Percentiles rank a stretch among this genome's conserved stretches.
These are phyloP conservation scores for Metschnikowia bowlesiae DNA, from an alignment of 805 yeast species.

Conservation along the genomic window DNA sequence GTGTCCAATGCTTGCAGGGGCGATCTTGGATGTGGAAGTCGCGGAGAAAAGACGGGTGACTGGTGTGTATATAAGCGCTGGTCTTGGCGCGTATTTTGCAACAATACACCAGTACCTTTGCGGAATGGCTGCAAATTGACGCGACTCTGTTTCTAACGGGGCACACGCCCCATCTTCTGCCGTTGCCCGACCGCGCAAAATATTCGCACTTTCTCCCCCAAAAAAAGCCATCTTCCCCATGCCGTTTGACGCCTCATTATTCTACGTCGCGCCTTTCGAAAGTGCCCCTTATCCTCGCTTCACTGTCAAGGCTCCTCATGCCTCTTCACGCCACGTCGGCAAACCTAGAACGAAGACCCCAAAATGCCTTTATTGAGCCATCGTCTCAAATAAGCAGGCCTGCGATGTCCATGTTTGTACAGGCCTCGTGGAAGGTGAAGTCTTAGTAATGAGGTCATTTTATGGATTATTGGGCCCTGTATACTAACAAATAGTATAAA, in stretches of 20 bases:
- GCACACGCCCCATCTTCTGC: neutral
- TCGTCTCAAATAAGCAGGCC: too few species aligned
- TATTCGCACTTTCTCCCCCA: neutral
- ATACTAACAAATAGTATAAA: too few species aligned
- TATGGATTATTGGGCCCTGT: too few species aligned
- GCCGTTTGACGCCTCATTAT: neutral
- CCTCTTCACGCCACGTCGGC: too few species aligned
- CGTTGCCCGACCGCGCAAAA: neutral
- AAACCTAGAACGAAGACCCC: too few species aligned
- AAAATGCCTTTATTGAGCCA: too few species aligned
- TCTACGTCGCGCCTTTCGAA: too few species aligned
- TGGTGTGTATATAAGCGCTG: slow-evolving; percentile 1
- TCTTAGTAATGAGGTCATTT: too few species aligned
- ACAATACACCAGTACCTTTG: slow-evolving; percentile 1
- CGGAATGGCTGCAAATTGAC: slow-evolving; percentile 4
- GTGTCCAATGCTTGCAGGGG: neutral
- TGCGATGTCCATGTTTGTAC: too few species aligned
- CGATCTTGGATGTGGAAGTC: neutral
- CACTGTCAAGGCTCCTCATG: too few species aligned
- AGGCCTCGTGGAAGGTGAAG: too few species aligned
- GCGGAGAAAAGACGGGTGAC: neutral
- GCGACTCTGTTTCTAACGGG: neutral
- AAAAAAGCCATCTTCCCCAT: neutral
- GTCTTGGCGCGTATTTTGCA: slow-evolving; percentile 3
- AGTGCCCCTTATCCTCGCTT: too few species aligned